These are phyloP conservation scores for Paxillus ammoniavirescens DNA, from an alignment of 768 basidiomycete genomes.

Conservation along the genomic window DNA sequence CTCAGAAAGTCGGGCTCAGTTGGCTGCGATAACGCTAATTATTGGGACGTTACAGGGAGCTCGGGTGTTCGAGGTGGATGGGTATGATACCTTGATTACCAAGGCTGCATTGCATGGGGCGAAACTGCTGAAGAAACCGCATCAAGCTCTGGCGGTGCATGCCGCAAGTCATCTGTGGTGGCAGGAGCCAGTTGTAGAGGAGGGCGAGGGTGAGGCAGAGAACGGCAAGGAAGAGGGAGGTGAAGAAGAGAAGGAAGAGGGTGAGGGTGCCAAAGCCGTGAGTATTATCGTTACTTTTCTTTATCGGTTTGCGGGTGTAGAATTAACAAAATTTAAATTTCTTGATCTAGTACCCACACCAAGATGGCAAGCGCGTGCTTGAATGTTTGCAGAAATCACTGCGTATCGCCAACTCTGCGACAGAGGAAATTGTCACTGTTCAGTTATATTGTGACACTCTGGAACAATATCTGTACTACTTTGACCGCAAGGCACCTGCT, in stretches of 20 bases:
- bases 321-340: background rate
- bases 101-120: constrained; percentile 98
- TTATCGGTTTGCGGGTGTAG: background rate
- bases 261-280: constrained; percentile 52
- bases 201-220: constrained; percentile 33
- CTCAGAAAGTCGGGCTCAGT: constrained; percentile 90
- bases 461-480: constrained; percentile 94
- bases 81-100: constrained; percentile 96
- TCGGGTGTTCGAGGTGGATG: constrained; percentile 89
- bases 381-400: constrained; percentile 98
- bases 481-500: constrained; percentile 89
- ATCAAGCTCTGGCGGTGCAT: constrained; percentile 93
- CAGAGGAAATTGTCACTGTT: constrained; percentile 95
- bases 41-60: constrained; percentile 89
- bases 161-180: constrained; percentile 98
- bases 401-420: constrained; percentile 93
- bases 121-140: constrained; percentile 96
- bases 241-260: constrained; percentile 37
- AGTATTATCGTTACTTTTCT: constrained; percentile 27
- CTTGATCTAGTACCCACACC: constrained; percentile 65
- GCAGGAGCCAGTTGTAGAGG: constrained; percentile 64
- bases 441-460: constrained; percentile 96
- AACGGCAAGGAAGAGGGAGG: constrained; percentile 19
- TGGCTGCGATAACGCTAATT: constrained; percentile 96
- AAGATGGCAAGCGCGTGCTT: constrained; percentile 95